Evolutionary conservation across 1,139 yeast species (phyloP).

Genomic region (Hyphopichia pseudoburtonii): DNA sequence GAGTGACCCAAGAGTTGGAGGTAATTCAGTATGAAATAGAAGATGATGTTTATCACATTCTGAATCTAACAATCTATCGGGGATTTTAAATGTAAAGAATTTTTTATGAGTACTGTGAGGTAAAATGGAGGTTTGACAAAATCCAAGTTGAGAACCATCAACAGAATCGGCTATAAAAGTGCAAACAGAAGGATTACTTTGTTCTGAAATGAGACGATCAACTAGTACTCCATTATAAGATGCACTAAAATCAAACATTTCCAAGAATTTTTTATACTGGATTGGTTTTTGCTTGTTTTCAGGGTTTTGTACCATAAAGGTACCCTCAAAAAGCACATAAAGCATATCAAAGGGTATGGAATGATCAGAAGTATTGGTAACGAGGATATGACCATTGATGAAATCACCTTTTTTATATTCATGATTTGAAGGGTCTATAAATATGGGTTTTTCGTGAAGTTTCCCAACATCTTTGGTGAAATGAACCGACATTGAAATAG

Average conservation of each 20-base stretch:
- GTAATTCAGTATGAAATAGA: constrained; percentile 34
- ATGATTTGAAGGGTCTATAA: constrained; percentile 32
- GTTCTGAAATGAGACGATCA: constrained; percentile 32
- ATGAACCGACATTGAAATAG: constrained; percentile 26
- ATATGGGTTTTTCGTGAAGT: constrained; percentile 24
- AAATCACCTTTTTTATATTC: constrained; percentile 45
- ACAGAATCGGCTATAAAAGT: constrained; percentile 20
- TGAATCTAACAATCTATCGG: constrained; percentile 38
- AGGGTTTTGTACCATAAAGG: constrained; percentile 17
- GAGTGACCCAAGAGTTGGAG: constrained; percentile 37
- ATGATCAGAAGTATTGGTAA: constrained; percentile 24
- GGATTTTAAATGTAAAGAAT: constrained; percentile 43
- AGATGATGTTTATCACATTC: constrained; percentile 37
- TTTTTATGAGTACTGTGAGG: constrained; percentile 37
- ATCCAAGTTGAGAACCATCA: constrained; percentile 27
- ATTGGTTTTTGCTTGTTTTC: constrained; percentile 13
- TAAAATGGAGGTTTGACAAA: constrained; percentile 23
- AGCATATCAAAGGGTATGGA: constrained; percentile 42
- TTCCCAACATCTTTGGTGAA: constrained; percentile 41
- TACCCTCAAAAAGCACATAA: constrained; percentile 43
- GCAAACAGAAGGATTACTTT: constrained; percentile 16
- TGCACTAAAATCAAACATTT: constrained; percentile 47
- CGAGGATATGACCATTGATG: constrained; percentile 36
- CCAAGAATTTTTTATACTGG: constrained; percentile 27
- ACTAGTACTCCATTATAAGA: constrained; percentile 35